A percentile compares a stretch with the other conserved stretches of the same genome.
Evolutionary conservation across 176 grass and related monocot genomes (phyloP).

Genomic region (Saccharum spontaneum): DNA sequence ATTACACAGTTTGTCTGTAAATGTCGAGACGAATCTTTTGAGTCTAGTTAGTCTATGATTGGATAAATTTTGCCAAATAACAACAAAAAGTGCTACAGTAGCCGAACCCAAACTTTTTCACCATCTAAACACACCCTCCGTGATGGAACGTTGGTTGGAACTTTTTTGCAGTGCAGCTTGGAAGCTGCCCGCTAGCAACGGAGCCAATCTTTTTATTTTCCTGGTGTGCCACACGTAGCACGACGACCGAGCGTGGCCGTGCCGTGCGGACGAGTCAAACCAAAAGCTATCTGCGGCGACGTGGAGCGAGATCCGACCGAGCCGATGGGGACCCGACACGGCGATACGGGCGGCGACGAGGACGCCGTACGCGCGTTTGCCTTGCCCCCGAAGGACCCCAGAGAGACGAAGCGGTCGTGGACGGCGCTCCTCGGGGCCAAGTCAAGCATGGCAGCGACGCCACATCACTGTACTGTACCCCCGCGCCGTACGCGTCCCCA

Average conservation of each 20-base stretch:
- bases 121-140: too few relatives aligned
- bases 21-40: too few relatives aligned
- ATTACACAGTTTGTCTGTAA: too few relatives aligned
- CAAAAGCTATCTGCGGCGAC: background rate
- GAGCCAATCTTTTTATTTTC: background rate
- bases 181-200: background rate
- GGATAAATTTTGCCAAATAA: too few relatives aligned
- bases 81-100: too few relatives aligned
- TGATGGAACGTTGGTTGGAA: background rate
- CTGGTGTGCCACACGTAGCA: background rate
- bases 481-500: background rate
- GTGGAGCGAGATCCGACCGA: background rate
- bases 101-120: too few relatives aligned
- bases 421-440: background rate
- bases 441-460: slow-evolving; percentile 15
- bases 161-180: background rate
- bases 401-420: background rate
- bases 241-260: too few relatives aligned
- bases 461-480: too few relatives aligned
- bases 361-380: background rate
- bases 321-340: background rate
- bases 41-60: too few relatives aligned
- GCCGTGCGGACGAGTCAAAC: background rate
- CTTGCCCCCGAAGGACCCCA: background rate
- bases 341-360: background rate